Conservation (phyloP, 306 rosid species). For the Inga laurina region DNA sequence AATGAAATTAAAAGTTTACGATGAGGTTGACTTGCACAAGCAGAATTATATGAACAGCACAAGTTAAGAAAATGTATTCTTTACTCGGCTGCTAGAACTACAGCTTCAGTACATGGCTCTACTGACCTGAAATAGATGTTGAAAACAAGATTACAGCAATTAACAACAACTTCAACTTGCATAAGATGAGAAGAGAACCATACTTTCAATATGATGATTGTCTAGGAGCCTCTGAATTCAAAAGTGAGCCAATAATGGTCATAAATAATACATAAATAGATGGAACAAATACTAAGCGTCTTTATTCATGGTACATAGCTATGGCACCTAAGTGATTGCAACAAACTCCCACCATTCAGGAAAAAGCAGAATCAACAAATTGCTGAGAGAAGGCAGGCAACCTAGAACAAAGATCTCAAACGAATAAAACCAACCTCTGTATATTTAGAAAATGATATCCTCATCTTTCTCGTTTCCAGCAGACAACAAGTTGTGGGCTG, state of each 20-base stretch:
- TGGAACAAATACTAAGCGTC: conserved; percentile 31
- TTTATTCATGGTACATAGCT: conserved; percentile 47
- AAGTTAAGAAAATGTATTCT: neutral
- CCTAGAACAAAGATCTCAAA: conserved; percentile 24
- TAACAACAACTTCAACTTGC: conserved; percentile 21
- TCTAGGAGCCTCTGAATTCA: conserved; percentile 30
- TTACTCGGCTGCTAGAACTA: conserved; percentile 18
- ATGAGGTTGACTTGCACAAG: neutral
- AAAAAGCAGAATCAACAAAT: conserved; percentile 16
- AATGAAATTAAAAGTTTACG: neutral
- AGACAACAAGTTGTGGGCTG: conserved; percentile 67
- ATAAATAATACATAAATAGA: conserved; percentile 39
- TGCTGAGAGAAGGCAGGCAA: conserved; percentile 11
- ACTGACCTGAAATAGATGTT: conserved; percentile 9
- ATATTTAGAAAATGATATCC: conserved; percentile 73
- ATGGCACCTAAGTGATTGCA: conserved; percentile 33
- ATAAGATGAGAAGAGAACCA: conserved; percentile 25
- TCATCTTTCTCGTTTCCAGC: conserved; percentile 61
- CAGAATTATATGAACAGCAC: conserved; percentile 1
- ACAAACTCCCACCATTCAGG: conserved; percentile 16
- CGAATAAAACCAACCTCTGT: conserved; percentile 28
- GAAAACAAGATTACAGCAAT: conserved; percentile 26
- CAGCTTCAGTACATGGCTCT: conserved; percentile 29
- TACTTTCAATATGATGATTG: conserved; percentile 27
- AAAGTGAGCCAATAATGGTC: conserved; percentile 26